Evolutionary conservation across 257 asterid species (phyloP).

Genomic region (Solanum ossicruentum): DNA sequence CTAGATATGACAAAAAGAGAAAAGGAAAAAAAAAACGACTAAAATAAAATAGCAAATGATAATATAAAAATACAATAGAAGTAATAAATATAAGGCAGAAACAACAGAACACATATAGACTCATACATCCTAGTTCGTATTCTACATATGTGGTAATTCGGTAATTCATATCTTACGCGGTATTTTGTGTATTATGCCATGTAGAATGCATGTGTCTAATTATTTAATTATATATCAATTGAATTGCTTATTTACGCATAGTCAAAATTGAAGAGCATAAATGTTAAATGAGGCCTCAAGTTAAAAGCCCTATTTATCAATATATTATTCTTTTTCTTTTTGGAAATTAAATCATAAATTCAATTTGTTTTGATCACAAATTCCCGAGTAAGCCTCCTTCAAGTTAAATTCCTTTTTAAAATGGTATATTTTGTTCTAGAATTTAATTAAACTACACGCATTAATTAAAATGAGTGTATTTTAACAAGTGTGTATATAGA

Average conservation of each 20-base stretch:
- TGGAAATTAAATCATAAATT: background rate
- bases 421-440: background rate
- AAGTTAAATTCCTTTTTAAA: background rate
- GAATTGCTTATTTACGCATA: background rate
- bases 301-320: background rate
- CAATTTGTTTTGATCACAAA: background rate
- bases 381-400: background rate
- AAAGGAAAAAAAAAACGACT: too few relatives aligned
- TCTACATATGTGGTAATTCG: too few relatives aligned
- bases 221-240: background rate
- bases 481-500: background rate
- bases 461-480: background rate
- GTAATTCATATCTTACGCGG: background rate
- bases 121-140: fast-evolving
- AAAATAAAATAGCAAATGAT: too few relatives aligned
- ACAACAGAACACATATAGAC: background rate
- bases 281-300: background rate
- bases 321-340: background rate
- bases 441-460: background rate
- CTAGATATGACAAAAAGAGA: too few relatives aligned
- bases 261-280: background rate
- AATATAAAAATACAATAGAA: too few relatives aligned
- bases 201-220: background rate
- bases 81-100: too few relatives aligned
- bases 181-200: background rate